These are phyloP conservation scores for Colletotrichum sp. DNA, from an alignment of 2,329 filamentous ascomycete genomes.

Conservation along the genomic window DNA sequence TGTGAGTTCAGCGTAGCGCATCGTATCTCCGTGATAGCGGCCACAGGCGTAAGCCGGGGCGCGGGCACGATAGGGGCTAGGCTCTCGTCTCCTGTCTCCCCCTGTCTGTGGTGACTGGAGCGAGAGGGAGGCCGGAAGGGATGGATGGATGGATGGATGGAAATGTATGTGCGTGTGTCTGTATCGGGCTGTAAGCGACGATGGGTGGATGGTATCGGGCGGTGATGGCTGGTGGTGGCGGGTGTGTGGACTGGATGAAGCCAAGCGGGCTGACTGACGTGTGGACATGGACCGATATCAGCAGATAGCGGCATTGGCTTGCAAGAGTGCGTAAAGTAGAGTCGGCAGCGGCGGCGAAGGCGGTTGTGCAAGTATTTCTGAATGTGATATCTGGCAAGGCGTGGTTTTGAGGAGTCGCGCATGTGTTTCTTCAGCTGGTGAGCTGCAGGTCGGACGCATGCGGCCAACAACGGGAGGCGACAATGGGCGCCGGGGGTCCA, in stretches of 20 bases:
- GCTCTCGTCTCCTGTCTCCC: neutral
- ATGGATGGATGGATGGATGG: neutral
- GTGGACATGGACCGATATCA: neutral
- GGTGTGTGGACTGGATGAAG: neutral
- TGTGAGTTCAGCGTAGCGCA: neutral
- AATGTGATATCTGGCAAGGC: neutral
- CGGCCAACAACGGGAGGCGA: neutral
- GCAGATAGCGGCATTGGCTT: neutral
- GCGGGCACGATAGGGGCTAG: neutral
- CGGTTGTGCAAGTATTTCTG: neutral
- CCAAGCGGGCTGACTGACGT: neutral
- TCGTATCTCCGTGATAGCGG: neutral
- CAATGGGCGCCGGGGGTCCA: neutral
- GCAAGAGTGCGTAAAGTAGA: neutral
- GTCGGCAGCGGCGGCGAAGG: neutral
- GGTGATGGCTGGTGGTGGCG: neutral
- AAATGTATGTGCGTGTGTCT: neutral
- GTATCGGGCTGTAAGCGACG: neutral
- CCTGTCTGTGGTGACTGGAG: neutral
- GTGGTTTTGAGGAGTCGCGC: neutral
- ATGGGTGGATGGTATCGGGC: neutral
- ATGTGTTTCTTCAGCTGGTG: neutral
- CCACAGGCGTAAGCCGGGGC: neutral
- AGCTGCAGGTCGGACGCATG: constrained; percentile 2
- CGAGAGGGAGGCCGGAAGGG: neutral